Conservation (phyloP, 805 yeast genomes). For the Kuraishia molischiana region DNA sequence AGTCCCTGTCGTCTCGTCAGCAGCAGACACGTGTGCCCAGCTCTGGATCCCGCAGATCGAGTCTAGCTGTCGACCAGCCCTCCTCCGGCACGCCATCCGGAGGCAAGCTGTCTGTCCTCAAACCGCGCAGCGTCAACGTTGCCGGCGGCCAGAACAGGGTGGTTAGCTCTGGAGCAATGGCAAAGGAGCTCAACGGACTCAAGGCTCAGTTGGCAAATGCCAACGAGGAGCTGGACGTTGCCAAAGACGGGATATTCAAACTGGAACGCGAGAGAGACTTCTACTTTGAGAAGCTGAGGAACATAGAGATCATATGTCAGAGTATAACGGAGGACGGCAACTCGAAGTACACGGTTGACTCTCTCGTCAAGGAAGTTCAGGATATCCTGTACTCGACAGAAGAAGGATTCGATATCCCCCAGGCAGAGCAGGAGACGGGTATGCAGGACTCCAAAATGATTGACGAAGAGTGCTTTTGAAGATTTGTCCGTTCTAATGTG, state of each 20-base stretch:
- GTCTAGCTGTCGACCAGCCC: slow-evolving; percentile 1
- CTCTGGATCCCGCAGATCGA: slow-evolving; percentile 1
- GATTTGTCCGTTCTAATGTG: not conserved
- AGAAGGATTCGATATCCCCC: slow-evolving; percentile 72
- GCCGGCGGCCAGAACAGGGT: not conserved
- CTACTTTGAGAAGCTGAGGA: slow-evolving; percentile 82
- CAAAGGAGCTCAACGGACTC: slow-evolving; percentile 38
- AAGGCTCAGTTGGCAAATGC: slow-evolving; percentile 27
- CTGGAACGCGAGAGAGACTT: slow-evolving; percentile 80
- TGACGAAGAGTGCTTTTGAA: slow-evolving; percentile 7
- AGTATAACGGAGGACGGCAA: slow-evolving; percentile 29
- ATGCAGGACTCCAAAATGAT: slow-evolving; percentile 4
- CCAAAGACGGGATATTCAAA: slow-evolving; percentile 49
- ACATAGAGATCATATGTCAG: slow-evolving; percentile 74
- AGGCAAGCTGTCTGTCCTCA: slow-evolving; percentile 1
- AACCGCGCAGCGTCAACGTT: not conserved
- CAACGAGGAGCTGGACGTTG: slow-evolving; percentile 46
- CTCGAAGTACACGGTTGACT: slow-evolving; percentile 19
- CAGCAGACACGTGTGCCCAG: not conserved
- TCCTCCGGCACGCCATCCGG: slow-evolving; percentile 4
- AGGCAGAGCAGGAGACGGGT: slow-evolving; percentile 5
- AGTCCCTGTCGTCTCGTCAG: not conserved
- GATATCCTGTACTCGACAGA: slow-evolving; percentile 71
- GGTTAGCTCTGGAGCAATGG: slow-evolving; percentile 7
- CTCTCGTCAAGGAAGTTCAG: slow-evolving; percentile 53